A percentile compares a stretch with the other conserved stretches of the same genome.
phyloP scores from a whole-genome alignment of 768 basidiomycete species.

The Xerocomus potaroensis region DNA sequence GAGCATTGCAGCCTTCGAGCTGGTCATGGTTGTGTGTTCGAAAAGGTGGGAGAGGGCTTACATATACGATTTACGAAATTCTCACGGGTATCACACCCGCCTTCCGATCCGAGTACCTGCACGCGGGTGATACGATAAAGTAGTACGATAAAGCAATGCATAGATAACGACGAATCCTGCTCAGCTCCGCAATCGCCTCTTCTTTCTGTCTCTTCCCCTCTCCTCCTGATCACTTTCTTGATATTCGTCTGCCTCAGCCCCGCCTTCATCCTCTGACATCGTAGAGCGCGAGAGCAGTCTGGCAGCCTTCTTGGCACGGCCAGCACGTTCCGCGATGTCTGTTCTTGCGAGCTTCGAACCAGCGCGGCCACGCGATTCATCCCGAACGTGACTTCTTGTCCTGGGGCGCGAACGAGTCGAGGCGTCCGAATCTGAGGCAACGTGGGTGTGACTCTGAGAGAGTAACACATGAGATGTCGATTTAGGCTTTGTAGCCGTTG shows the following conservation, averaged over 20 bases:
- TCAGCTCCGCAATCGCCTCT: slow-evolving; percentile 22
- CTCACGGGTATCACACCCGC: background rate
- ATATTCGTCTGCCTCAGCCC: slow-evolving; percentile 3
- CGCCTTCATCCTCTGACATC: slow-evolving; percentile 10
- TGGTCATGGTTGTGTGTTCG: background rate
- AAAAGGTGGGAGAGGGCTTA: too few relatives aligned
- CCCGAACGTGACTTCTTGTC: slow-evolving; percentile 22
- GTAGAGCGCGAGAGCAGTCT: background rate
- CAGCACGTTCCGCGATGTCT: slow-evolving; percentile 2
- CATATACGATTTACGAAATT: too few relatives aligned
- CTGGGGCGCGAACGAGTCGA: slow-evolving; percentile 17
- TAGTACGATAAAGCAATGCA: background rate
- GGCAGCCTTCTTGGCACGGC: background rate
- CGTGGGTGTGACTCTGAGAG: slow-evolving; percentile 19
- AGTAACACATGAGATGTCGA: slow-evolving; percentile 14
- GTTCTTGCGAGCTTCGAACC: slow-evolving; percentile 7
- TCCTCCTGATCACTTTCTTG: slow-evolving; percentile 11
- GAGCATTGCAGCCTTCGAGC: slow-evolving; percentile 52
- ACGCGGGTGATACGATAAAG: too few relatives aligned
- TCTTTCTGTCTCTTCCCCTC: slow-evolving; percentile 28
- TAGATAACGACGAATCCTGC: background rate
- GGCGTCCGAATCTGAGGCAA: slow-evolving; percentile 22
- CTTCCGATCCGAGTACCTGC: too few relatives aligned
- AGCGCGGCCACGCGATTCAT: slow-evolving; percentile 17
- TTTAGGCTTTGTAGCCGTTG: slow-evolving; percentile 8